These are phyloP conservation scores for Avena insularis DNA, from an alignment of 176 grass and related monocot species.

Conservation along the genomic window DNA sequence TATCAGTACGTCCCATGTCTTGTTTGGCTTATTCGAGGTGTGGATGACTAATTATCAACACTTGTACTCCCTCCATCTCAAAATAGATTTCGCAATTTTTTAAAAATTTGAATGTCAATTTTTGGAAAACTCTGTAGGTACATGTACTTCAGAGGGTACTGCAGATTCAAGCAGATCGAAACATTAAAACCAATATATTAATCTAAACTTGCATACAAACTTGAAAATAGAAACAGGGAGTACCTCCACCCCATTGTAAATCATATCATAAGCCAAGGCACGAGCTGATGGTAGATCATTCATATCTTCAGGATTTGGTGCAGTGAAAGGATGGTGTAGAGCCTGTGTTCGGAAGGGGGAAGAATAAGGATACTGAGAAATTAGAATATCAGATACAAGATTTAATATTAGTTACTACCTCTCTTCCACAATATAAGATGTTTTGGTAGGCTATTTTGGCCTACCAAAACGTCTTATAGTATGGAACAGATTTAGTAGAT, in stretches of 20 bases:
- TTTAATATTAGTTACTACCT: neutral
- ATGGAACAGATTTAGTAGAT: neutral
- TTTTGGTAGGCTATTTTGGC: too few relatives aligned
- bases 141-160: neutral
- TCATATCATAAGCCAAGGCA: conserved; percentile 98
- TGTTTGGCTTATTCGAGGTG: neutral
- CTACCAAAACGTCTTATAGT: too few relatives aligned
- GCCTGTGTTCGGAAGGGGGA: conserved; percentile 53
- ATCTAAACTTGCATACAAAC: neutral
- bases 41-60: neutral
- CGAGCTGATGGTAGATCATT: conserved; percentile 76
- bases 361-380: conserved; percentile 25
- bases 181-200: conserved; percentile 18
- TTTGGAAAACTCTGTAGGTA: neutral
- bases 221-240: conserved; percentile 20
- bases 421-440: too few relatives aligned
- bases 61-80: too few relatives aligned
- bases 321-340: conserved; percentile 97
- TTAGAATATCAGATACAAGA: neutral
- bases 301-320: conserved; percentile 96
- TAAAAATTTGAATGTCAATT: too few relatives aligned
- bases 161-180: conserved; percentile 24
- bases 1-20: neutral
- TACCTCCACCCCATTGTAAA: conserved; percentile 97
- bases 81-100: too few relatives aligned